phyloP scores from a whole-genome alignment of 2,329 filamentous ascomycete species.

The Apiospora koreana region DNA sequence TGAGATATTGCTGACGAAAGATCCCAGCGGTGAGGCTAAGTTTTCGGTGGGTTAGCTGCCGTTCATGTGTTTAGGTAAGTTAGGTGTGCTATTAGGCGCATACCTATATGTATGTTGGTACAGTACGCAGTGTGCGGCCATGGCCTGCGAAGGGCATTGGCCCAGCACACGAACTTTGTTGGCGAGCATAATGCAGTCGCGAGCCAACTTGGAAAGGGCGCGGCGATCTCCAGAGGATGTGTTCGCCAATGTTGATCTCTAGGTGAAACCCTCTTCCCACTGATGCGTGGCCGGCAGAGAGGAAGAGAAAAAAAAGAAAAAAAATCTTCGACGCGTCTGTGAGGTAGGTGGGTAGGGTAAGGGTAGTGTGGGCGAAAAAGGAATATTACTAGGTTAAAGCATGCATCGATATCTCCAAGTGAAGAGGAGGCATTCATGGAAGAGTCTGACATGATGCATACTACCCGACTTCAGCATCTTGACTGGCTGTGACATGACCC shows the following conservation, averaged over 20 bases:
- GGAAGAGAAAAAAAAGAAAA: not conserved
- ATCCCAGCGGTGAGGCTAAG: not conserved
- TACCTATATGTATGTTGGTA: not conserved
- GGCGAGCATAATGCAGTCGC: not conserved
- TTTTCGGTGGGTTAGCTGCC: conserved; percentile 1
- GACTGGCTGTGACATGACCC: not conserved
- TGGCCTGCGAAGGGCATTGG: not conserved
- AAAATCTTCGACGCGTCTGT: not conserved
- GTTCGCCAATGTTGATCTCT: not conserved
- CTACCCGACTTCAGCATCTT: not conserved
- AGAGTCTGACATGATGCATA: not conserved
- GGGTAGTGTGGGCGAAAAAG: not conserved
- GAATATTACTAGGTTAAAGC: not conserved
- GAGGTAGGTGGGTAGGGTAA: not conserved
- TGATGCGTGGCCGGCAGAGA: not conserved
- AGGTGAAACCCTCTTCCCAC: not conserved
- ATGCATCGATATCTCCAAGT: not conserved
- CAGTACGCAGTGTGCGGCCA: too few relatives aligned
- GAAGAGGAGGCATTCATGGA: not conserved
- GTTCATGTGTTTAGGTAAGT: conserved; percentile 4
- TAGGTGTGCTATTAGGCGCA: not conserved
- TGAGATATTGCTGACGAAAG: conserved; percentile 1
- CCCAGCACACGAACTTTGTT: not conserved
- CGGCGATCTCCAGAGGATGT: not conserved
- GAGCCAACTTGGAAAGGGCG: not conserved